phyloP scores from a whole-genome alignment of 140 eudicot genomes.

The Bidens hawaiensis region DNA sequence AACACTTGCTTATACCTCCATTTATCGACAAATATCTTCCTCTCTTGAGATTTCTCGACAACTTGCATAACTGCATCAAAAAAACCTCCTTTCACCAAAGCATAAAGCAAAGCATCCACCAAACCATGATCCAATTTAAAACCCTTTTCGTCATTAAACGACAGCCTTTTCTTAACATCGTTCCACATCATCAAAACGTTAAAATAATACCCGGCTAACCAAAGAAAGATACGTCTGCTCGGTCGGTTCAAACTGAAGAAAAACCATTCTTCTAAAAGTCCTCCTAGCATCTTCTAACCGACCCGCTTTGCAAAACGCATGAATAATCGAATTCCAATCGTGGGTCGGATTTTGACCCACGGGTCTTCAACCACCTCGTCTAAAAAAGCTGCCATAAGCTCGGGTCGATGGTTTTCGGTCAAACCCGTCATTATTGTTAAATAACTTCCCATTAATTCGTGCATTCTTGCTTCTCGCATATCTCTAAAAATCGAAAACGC shows the following conservation, averaged over 20 bases:
- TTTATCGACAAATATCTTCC: slow-evolving; percentile 87
- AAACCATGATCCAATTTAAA: slow-evolving; percentile 61
- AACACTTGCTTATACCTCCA: slow-evolving; percentile 96
- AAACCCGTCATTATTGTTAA: slow-evolving; percentile 92
- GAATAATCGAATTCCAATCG: slow-evolving; percentile 95
- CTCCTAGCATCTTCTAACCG: slow-evolving; percentile 86
- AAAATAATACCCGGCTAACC: slow-evolving; percentile 65
- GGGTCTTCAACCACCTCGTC: slow-evolving; percentile 95
- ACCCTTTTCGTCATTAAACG: slow-evolving; percentile 34
- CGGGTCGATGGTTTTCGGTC: slow-evolving; percentile 90
- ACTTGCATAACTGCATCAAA: slow-evolving; percentile 95
- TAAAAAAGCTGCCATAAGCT: slow-evolving; percentile 87
- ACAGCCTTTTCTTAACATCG: slow-evolving; percentile 65
- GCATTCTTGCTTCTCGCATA: slow-evolving; percentile 84
- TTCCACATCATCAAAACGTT: slow-evolving; percentile 91
- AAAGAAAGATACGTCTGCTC: slow-evolving; percentile 84
- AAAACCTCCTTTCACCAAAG: slow-evolving; percentile 90
- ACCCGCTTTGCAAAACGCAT: slow-evolving; percentile 85
- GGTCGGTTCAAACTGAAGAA: slow-evolving; percentile 79
- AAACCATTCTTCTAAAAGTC: slow-evolving; percentile 84
- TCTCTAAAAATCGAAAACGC: slow-evolving; percentile 90
- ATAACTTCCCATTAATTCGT: slow-evolving; percentile 70
- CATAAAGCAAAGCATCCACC: slow-evolving; percentile 85
- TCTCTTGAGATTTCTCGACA: slow-evolving; percentile 79
- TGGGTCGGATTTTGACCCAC: slow-evolving; percentile 66